Conservation (phyloP, 1,139 yeast species). For the Entelexis sorbosivorans region DNA sequence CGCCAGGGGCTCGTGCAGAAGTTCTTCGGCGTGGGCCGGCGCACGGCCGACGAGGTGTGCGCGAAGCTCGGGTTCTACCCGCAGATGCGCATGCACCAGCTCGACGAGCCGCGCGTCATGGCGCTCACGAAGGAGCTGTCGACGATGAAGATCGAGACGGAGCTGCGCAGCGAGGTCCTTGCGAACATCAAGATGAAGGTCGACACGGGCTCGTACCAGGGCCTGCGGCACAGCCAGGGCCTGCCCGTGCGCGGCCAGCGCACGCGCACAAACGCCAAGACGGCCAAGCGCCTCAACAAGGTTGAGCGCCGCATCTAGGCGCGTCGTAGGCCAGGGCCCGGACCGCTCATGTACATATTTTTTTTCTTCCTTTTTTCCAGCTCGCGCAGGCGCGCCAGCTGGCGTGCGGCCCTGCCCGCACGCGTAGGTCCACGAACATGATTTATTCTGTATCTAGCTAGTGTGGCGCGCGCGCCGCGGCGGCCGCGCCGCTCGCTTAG, state of each 20-base stretch:
- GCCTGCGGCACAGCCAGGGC: constrained; percentile 75
- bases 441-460: too few species aligned
- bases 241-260: constrained; percentile 87
- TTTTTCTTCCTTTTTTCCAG: too few species aligned
- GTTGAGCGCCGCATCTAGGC: constrained; percentile 49
- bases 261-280: constrained; percentile 79
- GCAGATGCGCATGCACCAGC: constrained; percentile 85
- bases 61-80: constrained; percentile 88
- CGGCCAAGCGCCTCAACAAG: constrained; percentile 77
- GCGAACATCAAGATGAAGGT: constrained; percentile 73
- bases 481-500: background rate
- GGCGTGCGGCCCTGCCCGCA: too few species aligned
- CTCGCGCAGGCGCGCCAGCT: too few species aligned
- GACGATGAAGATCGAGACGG: constrained; percentile 74
- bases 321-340: too few species aligned
- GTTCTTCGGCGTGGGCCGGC: constrained; percentile 74
- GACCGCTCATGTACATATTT: too few species aligned
- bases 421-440: too few species aligned
- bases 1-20: constrained; percentile 59
- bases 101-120: constrained; percentile 78
- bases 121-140: constrained; percentile 79
- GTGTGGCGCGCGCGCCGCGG: too few species aligned
- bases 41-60: constrained; percentile 67
- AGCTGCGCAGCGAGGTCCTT: constrained; percentile 64
- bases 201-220: constrained; percentile 73